Evolutionary conservation across 305 asterid genomes (phyloP).

Genomic region (Fraxinus dipetala): DNA sequence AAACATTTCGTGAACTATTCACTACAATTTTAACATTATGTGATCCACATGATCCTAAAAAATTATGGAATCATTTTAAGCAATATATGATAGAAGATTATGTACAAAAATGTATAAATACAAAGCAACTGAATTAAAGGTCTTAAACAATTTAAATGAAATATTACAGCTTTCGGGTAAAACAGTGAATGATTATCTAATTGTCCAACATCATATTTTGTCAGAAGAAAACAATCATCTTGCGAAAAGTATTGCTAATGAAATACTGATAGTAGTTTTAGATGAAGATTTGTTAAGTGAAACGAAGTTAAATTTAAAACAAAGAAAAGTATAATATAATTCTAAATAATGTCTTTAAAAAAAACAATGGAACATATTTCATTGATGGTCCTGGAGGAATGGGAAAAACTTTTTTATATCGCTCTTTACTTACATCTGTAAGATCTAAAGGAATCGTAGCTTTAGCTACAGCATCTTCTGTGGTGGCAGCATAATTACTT

Average conservation of each 20-base stretch:
- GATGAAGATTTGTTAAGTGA: not conserved
- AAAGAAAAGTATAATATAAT: not conserved
- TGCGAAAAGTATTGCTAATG: not conserved
- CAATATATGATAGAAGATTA: not conserved
- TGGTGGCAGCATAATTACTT: no score
- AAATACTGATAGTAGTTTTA: not conserved
- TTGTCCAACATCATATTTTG: not conserved
- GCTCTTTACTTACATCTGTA: not conserved
- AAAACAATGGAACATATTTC: not conserved
- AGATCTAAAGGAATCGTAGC: not conserved
- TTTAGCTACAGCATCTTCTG: no score
- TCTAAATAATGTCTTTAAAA: not conserved
- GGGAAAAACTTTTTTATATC: not conserved
- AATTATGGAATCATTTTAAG: not conserved
- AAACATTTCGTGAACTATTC: not conserved
- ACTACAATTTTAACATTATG: not conserved
- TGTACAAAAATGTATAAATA: not conserved
- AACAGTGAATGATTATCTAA: not conserved
- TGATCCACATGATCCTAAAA: not conserved
- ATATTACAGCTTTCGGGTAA: not conserved
- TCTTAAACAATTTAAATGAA: not conserved
- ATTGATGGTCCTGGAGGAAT: not conserved
- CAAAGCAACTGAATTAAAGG: not conserved
- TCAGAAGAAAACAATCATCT: not conserved
- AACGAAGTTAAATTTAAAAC: no score